Percentiles rank a stretch among this genome's conserved stretches.
phyloP scores from a whole-genome alignment of 2,329 filamentous ascomycete species.

The Zymoseptoria ardabiliae region DNA sequence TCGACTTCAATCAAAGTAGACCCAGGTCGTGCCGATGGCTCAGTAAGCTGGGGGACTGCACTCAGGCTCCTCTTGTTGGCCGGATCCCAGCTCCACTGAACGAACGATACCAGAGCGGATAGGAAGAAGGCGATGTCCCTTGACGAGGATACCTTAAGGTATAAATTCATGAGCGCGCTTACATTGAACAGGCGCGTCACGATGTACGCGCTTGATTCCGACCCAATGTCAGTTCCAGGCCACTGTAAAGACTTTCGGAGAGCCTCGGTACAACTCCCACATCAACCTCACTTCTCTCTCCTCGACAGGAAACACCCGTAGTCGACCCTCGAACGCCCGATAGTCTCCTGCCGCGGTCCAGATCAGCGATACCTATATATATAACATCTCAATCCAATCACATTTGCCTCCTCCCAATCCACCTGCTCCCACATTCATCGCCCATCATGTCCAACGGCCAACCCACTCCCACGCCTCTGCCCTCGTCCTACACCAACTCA shows the following conservation, averaged over 20 bases:
- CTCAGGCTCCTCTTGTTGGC: too few relatives aligned
- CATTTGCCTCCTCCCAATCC: neutral
- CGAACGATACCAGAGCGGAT: too few relatives aligned
- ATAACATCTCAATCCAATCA: neutral
- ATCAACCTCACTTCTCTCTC: neutral
- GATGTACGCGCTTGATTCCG: neutral
- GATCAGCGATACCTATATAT: neutral
- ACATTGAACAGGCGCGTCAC: neutral
- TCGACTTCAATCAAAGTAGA: too few relatives aligned
- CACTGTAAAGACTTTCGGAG: neutral
- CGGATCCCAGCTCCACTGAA: too few relatives aligned
- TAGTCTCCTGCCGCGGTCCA: neutral
- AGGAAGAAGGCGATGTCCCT: too few relatives aligned
- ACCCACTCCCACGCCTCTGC: constrained; percentile 3
- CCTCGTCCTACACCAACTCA: constrained; percentile 2
- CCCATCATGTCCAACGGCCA: constrained; percentile 10
- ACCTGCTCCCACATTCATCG: neutral
- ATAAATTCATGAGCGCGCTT: neutral
- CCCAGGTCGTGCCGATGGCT: too few relatives aligned
- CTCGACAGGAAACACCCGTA: neutral
- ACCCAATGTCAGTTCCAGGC: neutral
- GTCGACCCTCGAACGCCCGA: neutral
- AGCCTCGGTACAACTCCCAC: neutral
- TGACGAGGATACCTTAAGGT: too few relatives aligned
- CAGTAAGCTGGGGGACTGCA: too few relatives aligned